Percentiles rank a stretch among this genome's conserved stretches.
phyloP scores from a whole-genome alignment of 1,139 yeast genomes.

The Candida tunisiensis region DNA sequence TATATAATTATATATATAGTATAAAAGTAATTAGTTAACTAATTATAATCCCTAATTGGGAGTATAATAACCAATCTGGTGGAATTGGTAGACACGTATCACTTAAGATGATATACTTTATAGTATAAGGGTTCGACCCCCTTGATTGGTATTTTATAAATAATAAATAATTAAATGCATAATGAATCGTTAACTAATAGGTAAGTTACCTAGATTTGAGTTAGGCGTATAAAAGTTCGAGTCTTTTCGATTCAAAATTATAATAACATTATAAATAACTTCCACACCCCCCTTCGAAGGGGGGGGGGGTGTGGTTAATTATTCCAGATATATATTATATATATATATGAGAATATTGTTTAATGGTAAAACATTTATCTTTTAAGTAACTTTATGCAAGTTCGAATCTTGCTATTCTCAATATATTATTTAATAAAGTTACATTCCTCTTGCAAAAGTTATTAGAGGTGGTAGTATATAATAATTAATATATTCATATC shows the following conservation, averaged over 20 bases:
- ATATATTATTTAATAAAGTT: conserved; percentile 3
- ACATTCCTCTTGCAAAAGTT: not conserved
- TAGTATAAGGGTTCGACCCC: conserved; percentile 6
- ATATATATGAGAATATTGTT: conserved; percentile 1
- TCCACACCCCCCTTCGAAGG: too few relatives aligned
- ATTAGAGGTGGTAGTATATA: conserved; percentile 3
- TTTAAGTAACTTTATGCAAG: conserved; percentile 3
- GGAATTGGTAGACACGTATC: conserved; percentile 6
- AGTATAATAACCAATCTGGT: conserved; percentile 4
- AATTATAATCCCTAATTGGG: not conserved
- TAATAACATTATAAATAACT: conserved; percentile 1
- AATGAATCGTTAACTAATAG: conserved; percentile 3
- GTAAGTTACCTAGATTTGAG: conserved; percentile 3
- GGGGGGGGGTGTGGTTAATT: too few relatives aligned
- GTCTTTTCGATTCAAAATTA: conserved; percentile 2
- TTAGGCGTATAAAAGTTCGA: conserved; percentile 3
- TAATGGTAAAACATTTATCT: conserved; percentile 3
- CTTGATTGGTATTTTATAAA: conserved; percentile 3
- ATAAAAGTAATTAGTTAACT: too few relatives aligned
- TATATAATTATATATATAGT: too few relatives aligned
- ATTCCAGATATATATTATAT: not conserved
- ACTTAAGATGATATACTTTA: conserved; percentile 6
- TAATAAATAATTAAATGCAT: not conserved
- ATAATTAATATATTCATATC: not conserved
- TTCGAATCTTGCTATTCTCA: conserved; percentile 4